Conservation (phyloP, 306 rosid species). For the Pyrus communis region DNA sequence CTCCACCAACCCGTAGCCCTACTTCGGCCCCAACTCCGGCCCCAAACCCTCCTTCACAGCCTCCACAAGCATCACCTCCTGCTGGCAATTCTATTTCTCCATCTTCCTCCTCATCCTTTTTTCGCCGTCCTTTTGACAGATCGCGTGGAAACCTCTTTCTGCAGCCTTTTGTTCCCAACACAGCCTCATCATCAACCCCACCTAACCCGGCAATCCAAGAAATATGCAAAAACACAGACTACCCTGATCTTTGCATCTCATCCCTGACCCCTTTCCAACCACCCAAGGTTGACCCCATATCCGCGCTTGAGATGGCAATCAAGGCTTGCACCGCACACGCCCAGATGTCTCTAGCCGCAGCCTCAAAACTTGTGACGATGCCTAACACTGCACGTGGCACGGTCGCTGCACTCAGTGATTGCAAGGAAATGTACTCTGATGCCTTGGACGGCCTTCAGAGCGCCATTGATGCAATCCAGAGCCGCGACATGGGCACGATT, state of each 20-base stretch:
- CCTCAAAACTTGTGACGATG: background rate
- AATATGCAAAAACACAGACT: conserved; percentile 17
- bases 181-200: background rate
- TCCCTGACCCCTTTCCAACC: conserved; percentile 10
- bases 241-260: conserved; percentile 20
- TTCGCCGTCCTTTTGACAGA: background rate
- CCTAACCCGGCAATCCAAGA: conserved; percentile 1
- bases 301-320: conserved; percentile 4
- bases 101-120: background rate
- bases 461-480: conserved; percentile 15
- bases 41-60: background rate
- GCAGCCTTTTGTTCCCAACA: background rate
- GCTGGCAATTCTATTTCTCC: background rate
- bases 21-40: background rate
- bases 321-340: conserved; percentile 7
- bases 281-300: background rate
- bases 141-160: background rate
- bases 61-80: background rate
- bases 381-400: background rate
- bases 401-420: background rate
- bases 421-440: conserved; percentile 21
- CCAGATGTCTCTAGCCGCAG: background rate
- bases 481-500: conserved; percentile 19
- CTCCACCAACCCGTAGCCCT: background rate
- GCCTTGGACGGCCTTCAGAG: conserved; percentile 19